Evolutionary conservation across 2,329 filamentous ascomycete species (phyloP), one percentile per base, ranked within the genome.

Genomic region (Ceratocystis cacaofunesta): DNA sequence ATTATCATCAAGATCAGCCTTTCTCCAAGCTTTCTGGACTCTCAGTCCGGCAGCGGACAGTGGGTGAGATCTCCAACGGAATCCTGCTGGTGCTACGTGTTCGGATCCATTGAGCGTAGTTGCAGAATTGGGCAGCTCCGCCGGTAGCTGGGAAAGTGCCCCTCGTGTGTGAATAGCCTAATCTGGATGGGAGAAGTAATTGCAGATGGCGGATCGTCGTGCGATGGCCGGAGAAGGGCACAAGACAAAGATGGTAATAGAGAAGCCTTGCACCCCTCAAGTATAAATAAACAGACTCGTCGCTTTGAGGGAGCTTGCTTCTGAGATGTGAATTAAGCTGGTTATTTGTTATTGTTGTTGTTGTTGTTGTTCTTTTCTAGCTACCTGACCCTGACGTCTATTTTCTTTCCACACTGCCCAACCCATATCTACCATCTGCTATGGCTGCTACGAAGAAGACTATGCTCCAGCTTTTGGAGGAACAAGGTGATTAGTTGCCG

Each of bases 401-500:
- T 22, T 57, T 10, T 22, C 52, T 57, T 4, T n/a, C 2, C 15
- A 57, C 10, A 12, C n/a, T n/a, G 17, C 8, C 22, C 5, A 17
- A 30, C 8, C 22, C 7, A 7, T 22, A 57, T 57, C 52, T 30
- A 17, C 12, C 15, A 15, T 30, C 28, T 28, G 8, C 10, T 25
- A 57, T 57, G 52, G 22, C 52, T 15, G 52, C 22, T 17, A 17
- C 52, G 2, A 17, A 32, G 4, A 57, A 30, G 17, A 57, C 22
- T 17, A 44, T 62, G 61, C 61, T 62, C n/a, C 61, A 62, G 22
- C 12, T 48, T 3, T 25, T 62, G 41, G 61, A 62, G 36, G 61
- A 62, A 48, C 61, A 62, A 48, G 41, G 61, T 46, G 48, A 48
- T 19, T 43, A 36, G 15, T 17, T 30, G 2, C 10, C 5, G 15